These are phyloP conservation scores for Solanum corneliomulleri DNA, from an alignment of 257 asterid genomes.

Conservation along the genomic window DNA sequence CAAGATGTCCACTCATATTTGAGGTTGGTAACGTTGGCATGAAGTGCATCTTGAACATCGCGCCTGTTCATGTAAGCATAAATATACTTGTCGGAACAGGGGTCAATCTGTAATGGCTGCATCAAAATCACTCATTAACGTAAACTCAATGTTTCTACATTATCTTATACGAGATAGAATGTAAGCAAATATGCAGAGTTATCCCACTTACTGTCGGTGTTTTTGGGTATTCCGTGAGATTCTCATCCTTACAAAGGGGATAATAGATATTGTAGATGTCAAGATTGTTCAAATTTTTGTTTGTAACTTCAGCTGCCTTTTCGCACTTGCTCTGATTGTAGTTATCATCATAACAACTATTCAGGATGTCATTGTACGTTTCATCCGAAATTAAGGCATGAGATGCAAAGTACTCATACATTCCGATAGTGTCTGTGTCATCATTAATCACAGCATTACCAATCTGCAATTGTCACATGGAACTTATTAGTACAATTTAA, in stretches of 20 bases:
- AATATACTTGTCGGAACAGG: not conserved
- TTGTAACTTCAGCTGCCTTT: not conserved
- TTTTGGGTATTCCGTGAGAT: not conserved
- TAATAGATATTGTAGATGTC: not conserved
- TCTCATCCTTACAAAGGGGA: not conserved
- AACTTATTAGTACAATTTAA: not conserved
- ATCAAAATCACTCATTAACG: not conserved
- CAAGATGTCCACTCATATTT: not conserved
- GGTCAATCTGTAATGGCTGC: not conserved
- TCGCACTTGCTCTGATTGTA: not conserved
- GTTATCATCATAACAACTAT: not conserved
- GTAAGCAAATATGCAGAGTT: not conserved
- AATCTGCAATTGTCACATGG: not conserved
- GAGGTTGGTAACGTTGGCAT: not conserved
- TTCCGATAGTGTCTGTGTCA: not conserved
- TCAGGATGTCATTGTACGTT: not conserved
- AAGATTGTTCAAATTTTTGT: not conserved
- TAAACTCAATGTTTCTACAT: no score
- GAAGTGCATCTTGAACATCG: not conserved
- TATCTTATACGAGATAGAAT: not conserved
- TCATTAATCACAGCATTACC: constrained; percentile 13
- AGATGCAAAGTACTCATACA: not conserved
- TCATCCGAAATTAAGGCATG: constrained; percentile 11
- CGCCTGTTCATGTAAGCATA: not conserved
- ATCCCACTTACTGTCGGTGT: not conserved